Evolutionary conservation across 768 basidiomycete species (phyloP).

Genomic region (Mrakia gelida): DNA sequence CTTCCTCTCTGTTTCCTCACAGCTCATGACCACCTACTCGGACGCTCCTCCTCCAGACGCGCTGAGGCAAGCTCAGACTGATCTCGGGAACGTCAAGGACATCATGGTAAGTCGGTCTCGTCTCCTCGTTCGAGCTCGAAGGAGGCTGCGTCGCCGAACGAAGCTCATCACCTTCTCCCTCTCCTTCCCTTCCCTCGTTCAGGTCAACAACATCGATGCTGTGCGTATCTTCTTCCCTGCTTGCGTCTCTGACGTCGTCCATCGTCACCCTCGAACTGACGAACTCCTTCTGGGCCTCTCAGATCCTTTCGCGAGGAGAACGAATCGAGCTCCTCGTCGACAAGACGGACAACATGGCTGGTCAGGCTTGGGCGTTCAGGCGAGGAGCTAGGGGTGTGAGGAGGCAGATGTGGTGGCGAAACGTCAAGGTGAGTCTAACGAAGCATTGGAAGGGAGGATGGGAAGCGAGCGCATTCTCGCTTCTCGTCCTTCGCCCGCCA

Average conservation of each 20-base stretch:
- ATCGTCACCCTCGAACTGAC: neutral
- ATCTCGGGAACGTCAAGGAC: conserved; percentile 67
- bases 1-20: conserved; percentile 24
- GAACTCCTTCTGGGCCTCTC: conserved; percentile 37
- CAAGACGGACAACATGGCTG: conserved; percentile 93
- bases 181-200: neutral
- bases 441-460: neutral
- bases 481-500: neutral
- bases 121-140: neutral
- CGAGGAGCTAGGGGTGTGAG: conserved; percentile 78
- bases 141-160: neutral
- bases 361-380: conserved; percentile 88
- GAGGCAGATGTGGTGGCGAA: conserved; percentile 52
- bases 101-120: conserved; percentile 58
- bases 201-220: conserved; percentile 84
- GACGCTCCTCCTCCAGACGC: conserved; percentile 82
- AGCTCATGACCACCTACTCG: conserved; percentile 81
- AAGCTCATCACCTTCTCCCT: neutral
- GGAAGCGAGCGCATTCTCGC: neutral
- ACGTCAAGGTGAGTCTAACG: neutral
- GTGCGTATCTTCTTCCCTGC: neutral
- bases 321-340: conserved; percentile 92
- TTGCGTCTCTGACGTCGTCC: no score
- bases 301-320: conserved; percentile 89
- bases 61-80: conserved; percentile 79